phyloP scores from a whole-genome alignment of 176 grass and related monocot genomes.

The Zoysia japonica region DNA sequence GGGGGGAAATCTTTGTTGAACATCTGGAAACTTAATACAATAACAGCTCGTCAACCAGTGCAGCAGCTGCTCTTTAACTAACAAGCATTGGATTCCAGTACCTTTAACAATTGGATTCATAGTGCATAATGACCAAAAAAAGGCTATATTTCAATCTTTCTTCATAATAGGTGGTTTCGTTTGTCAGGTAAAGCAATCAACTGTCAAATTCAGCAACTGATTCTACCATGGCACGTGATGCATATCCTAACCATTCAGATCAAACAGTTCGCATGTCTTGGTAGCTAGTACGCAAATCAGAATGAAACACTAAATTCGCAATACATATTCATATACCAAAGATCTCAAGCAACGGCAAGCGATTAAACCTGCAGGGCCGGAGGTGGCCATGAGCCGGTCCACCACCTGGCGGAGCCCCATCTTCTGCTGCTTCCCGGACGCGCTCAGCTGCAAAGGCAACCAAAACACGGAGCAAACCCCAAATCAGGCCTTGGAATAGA shows the following conservation, averaged over 20 bases:
- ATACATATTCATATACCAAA: neutral
- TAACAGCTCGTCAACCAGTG: neutral
- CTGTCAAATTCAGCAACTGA: neutral
- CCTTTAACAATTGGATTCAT: neutral
- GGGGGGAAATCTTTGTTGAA: neutral
- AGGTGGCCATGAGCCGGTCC: conserved; percentile 56
- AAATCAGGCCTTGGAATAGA: conserved; percentile 32
- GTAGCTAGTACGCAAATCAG: neutral
- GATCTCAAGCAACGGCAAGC: conserved; percentile 12
- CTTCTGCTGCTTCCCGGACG: conserved; percentile 60
- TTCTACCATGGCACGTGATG: neutral
- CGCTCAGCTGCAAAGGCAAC: conserved; percentile 43
- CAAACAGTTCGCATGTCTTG: neutral
- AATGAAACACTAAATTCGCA: neutral
- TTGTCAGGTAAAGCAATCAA: neutral
- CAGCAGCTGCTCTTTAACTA: neutral
- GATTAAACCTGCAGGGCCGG: conserved; percentile 60
- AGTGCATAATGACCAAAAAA: neutral
- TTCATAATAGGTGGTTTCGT: neutral
- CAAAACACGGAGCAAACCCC: neutral
- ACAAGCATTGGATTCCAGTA: neutral
- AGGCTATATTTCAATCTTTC: neutral
- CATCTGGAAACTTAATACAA: neutral
- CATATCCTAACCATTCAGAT: neutral
- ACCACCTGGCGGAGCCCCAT: conserved; percentile 66